These are phyloP conservation scores for Neopestalotiopsis clavispora DNA, from an alignment of 2,329 filamentous ascomycete species.

Conservation along the genomic window DNA sequence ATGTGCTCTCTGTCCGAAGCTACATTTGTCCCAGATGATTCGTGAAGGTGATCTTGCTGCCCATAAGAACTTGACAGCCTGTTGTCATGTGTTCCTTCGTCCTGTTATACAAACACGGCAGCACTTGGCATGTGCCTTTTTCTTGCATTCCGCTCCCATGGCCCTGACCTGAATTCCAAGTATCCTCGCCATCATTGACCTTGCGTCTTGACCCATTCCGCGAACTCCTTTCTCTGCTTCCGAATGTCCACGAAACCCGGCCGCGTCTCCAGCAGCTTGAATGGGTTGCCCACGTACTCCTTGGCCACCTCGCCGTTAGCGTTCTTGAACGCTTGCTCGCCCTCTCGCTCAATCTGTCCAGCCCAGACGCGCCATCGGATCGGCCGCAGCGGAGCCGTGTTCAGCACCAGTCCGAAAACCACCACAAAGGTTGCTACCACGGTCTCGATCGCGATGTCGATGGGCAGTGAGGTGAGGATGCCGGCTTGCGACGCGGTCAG, in stretches of 20 bases:
- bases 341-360: slow-evolving; percentile 81
- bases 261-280: slow-evolving; percentile 76
- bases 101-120: background rate
- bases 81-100: background rate
- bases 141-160: too few relatives aligned
- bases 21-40: too few relatives aligned
- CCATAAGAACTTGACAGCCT: background rate
- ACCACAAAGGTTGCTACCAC: slow-evolving; percentile 79
- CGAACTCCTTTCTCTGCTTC: slow-evolving; percentile 79
- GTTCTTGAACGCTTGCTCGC: slow-evolving; percentile 61
- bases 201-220: slow-evolving; percentile 66
- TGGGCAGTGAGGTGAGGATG: slow-evolving; percentile 63
- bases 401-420: slow-evolving; percentile 81
- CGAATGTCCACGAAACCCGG: slow-evolving; percentile 88
- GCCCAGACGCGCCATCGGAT: slow-evolving; percentile 85
- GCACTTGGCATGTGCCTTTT: too few relatives aligned
- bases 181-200: background rate
- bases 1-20: too few relatives aligned
- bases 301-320: slow-evolving; percentile 70
- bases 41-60: too few relatives aligned
- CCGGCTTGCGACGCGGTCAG: slow-evolving; percentile 47
- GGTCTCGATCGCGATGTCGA: slow-evolving; percentile 84
- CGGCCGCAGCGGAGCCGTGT: slow-evolving; percentile 78
- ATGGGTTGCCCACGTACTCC: slow-evolving; percentile 78
- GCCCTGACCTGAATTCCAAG: background rate